These are phyloP conservation scores for Backusella tarrabulga DNA, from an alignment of 192 early-diverging fungal species.

Conservation along the genomic window DNA sequence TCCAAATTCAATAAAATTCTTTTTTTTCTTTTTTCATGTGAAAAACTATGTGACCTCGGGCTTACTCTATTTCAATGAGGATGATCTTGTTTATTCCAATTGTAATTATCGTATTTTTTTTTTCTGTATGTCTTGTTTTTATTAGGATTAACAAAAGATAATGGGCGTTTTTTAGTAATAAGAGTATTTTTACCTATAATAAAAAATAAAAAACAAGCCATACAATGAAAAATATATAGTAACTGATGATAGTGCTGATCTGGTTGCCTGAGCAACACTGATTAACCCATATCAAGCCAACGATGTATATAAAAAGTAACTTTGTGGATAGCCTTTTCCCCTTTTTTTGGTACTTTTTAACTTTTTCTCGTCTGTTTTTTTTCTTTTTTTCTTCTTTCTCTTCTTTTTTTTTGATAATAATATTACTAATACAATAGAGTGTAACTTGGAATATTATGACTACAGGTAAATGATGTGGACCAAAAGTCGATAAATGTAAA, in stretches of 20 bases:
- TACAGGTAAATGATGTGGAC: background rate
- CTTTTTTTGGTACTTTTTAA: no score
- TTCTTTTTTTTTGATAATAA: background rate
- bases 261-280: background rate
- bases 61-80: background rate
- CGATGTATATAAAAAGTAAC: background rate
- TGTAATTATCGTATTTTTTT: background rate
- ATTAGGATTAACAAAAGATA: background rate
- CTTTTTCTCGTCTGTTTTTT: background rate
- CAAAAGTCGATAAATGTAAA: background rate
- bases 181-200: no score
- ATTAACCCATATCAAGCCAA: background rate
- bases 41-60: background rate
- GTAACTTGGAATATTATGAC: background rate
- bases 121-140: background rate
- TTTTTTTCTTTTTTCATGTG: background rate
- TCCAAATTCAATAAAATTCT: background rate
- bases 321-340: background rate
- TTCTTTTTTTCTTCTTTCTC: background rate
- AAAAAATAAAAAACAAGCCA: background rate
- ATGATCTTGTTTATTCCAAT: background rate
- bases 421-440: background rate
- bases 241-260: background rate
- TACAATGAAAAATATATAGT: background rate
- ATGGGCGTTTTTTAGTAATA: no score